Conservation (phyloP, 768 basidiomycete species). For the Pleurotus platypus region DNA sequence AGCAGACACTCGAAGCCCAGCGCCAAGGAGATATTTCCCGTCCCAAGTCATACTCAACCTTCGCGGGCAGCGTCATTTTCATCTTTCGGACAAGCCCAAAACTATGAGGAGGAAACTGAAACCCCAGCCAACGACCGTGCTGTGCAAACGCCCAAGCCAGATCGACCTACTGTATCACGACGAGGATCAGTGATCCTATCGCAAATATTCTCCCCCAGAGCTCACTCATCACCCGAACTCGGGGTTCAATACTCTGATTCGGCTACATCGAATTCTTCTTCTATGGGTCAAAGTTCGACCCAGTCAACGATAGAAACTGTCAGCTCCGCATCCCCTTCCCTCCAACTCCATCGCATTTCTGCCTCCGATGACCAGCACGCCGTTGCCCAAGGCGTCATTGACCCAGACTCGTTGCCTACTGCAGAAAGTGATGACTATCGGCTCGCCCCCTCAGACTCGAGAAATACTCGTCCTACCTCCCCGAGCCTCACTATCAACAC, state of each 20-base stretch:
- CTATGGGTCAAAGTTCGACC: conserved; percentile 11
- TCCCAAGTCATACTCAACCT: conserved; percentile 13
- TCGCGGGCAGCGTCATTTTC: conserved; percentile 3
- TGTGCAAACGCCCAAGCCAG: conserved; percentile 20
- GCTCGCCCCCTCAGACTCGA: conserved; percentile 6
- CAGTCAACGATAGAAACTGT: conserved; percentile 5
- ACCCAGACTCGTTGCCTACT: conserved; percentile 10
- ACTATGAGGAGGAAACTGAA: not conserved
- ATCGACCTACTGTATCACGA: conserved; percentile 32
- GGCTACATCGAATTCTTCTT: conserved; percentile 18
- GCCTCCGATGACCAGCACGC: conserved; percentile 2
- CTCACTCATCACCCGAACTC: conserved; percentile 19
- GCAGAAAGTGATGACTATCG: conserved; percentile 14
- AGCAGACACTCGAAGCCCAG: conserved; percentile 28
- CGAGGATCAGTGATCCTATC: conserved; percentile 34
- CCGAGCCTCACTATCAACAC: conserved; percentile 28
- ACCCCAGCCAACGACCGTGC: conserved; percentile 10
- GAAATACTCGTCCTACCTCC: conserved; percentile 22
- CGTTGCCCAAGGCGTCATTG: conserved; percentile 2
- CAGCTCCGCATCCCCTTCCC: not conserved
- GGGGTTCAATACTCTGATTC: conserved; percentile 27
- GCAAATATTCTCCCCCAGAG: conserved; percentile 28
- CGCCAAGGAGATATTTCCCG: conserved; percentile 30
- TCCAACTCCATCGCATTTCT: conserved; percentile 7
- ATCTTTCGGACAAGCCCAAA: conserved; percentile 6